Conservation (phyloP, 768 basidiomycete species). For the Hemileccinum impolitum region DNA sequence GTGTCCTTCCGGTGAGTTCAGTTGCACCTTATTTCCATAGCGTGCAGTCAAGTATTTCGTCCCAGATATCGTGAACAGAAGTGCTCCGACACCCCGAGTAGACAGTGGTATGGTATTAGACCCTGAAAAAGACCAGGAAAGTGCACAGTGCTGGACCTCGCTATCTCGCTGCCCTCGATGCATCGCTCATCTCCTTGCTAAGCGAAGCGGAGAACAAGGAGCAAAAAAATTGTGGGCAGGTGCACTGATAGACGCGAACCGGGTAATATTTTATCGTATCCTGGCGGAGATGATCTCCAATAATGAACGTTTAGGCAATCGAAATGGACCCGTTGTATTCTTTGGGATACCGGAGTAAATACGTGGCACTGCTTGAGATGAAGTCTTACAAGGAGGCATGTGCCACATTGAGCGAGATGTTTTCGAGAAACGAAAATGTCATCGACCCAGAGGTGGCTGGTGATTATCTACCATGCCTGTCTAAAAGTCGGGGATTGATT, state of each 20-base stretch:
- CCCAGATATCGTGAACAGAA: not conserved
- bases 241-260: slow-evolving; percentile 6
- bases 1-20: slow-evolving; percentile 4
- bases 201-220: slow-evolving; percentile 4
- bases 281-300: not conserved
- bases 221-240: not conserved
- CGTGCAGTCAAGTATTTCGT: not conserved
- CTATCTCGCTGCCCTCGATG: not conserved
- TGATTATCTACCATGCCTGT: not conserved
- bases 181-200: slow-evolving; percentile 6
- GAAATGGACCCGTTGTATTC: not conserved
- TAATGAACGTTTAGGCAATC: not conserved
- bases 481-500: not conserved
- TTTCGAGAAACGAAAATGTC: not conserved
- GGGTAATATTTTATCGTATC: not conserved
- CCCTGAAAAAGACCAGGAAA: not conserved
- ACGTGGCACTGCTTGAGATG: not conserved
- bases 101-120: not conserved
- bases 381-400: not conserved
- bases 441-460: not conserved
- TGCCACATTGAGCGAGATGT: not conserved
- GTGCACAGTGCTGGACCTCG: not conserved
- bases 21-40: not conserved
- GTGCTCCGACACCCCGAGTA: not conserved
- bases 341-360: slow-evolving; percentile 4